Base-by-base conservation (phyloP, 2,329 filamentous ascomycete genomes). In the Ophiostoma tasmaniense region DNA sequence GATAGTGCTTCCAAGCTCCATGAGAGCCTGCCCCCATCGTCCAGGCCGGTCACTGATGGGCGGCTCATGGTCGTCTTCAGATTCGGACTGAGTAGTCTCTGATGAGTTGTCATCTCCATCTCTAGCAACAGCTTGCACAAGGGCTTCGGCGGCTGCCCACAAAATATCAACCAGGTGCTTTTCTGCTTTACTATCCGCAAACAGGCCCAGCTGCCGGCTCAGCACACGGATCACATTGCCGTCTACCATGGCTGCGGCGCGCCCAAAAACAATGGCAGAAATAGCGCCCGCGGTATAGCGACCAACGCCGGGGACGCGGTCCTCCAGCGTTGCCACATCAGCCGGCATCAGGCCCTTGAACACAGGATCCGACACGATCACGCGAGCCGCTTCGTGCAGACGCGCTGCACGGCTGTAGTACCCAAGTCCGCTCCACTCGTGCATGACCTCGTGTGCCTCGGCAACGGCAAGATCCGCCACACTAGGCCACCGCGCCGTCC, bases 351-450 rank as follows among this genome's bases (percentile, higher is more conserved):
- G 73, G 0, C 85, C 85, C 0, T 75, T 71, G 77, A 82, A 79
- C 0, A 70, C 70, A 0, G 75, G 30, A 55, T 85, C 80, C 0
- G 71, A 73, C 0, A 83, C 81, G 17, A 87, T 82, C 3, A 81
- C 75, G 71, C 81, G 81, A 2, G 86, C 84, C 0, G 84, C 86
- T 64, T 84, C 79, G 71, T 87, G 85, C 39, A 89, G 83, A 37
- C 87, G 79, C 35, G 83, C 85, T 1, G 87, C 86, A n/a, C 86
- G 83, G 66, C 84, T 87, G 75, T 89, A 89, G 74, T 89, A 89
- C 0, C 87, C 87, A 11, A 89, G 77, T 0, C 87, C 87, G 37
- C 83, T 81, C 87, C 87, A 89, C 2, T 82, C 83, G 2, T 80
- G 79, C 11, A 88, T 76, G 1, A 89, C 86, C 3, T 88, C 84